Conservation (phyloP, 768 basidiomycete genomes). For the Lentinus brumalis region DNA sequence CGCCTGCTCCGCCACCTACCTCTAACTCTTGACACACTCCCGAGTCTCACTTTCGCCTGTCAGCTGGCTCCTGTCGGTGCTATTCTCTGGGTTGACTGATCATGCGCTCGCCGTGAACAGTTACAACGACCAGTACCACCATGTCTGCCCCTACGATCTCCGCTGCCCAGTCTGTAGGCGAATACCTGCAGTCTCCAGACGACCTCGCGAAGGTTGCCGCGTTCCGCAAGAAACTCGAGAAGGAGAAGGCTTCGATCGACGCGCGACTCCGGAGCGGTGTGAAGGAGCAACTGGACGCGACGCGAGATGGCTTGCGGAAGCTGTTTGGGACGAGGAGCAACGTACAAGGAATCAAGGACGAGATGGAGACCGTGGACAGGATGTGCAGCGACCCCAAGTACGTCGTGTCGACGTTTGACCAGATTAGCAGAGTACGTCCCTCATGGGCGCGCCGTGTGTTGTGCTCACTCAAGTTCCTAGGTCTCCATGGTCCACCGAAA, state of each 20-base stretch:
- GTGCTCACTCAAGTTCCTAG: slow-evolving; percentile 40
- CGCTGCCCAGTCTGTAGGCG: slow-evolving; percentile 83
- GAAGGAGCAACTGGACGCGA: slow-evolving; percentile 90
- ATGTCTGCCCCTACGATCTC: slow-evolving; percentile 51
- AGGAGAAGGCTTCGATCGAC: slow-evolving; percentile 95
- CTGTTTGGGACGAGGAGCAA: slow-evolving; percentile 75
- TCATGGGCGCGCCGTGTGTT: not conserved
- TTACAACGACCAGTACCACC: not conserved
- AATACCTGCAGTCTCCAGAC: slow-evolving; percentile 91
- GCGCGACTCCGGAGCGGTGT: slow-evolving; percentile 88
- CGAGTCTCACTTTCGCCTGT: no score
- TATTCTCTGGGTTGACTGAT: no score
- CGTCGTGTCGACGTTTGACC: slow-evolving; percentile 86
- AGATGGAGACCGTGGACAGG: slow-evolving; percentile 80
- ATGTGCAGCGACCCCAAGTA: slow-evolving; percentile 75
- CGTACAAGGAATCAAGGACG: slow-evolving; percentile 82
- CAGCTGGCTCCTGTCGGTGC: no score
- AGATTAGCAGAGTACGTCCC: slow-evolving; percentile 83
- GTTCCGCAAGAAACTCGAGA: slow-evolving; percentile 92
- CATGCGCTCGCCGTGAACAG: no score
- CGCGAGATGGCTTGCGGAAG: slow-evolving; percentile 83
- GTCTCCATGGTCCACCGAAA: slow-evolving; percentile 95
- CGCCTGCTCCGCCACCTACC: no score
- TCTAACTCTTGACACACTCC: no score
- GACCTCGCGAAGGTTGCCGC: slow-evolving; percentile 88